A percentile compares a stretch with the other conserved stretches of the same genome.
These are phyloP conservation scores for Gossypium davidsonii DNA, from an alignment of 441 rosid species.

Conservation along the genomic window DNA sequence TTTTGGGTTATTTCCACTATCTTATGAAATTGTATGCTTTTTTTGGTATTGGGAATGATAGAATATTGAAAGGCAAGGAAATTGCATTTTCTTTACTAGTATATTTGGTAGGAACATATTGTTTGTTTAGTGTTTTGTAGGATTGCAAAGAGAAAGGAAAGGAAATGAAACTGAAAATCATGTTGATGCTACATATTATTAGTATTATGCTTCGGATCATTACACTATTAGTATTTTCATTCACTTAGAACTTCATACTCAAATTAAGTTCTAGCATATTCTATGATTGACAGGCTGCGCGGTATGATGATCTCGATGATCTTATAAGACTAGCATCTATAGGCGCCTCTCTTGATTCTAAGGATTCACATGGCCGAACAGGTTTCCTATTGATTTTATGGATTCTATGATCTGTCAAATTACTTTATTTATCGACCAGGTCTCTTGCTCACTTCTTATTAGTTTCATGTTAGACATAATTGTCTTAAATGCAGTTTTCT, in stretches of 20 bases:
- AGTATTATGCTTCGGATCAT: not conserved
- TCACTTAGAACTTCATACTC: not conserved
- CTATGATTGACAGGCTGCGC: constrained; percentile 55
- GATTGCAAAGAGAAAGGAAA: not conserved
- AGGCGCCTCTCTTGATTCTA: constrained; percentile 67
- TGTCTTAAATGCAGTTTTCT: not conserved
- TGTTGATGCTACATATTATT: not conserved
- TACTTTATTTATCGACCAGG: not conserved
- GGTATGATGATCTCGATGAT: constrained; percentile 72
- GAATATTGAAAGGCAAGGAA: not conserved
- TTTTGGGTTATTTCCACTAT: not conserved
- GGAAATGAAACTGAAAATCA: not conserved
- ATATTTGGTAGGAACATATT: not conserved
- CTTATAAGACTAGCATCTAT: constrained; percentile 42
- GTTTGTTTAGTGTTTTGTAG: not conserved
- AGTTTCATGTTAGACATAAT: not conserved
- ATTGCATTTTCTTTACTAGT: not conserved
- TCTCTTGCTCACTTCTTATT: not conserved
- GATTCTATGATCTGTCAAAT: not conserved
- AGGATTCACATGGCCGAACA: constrained; percentile 75
- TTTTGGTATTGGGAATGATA: not conserved
- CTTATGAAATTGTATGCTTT: not conserved
- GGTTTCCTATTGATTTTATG: constrained; percentile 27
- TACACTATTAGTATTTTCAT: not conserved
- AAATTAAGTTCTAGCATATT: not conserved